Conservation (phyloP, 2,329 filamentous ascomycete genomes). For the Magnaporthiopsis poae region DNA sequence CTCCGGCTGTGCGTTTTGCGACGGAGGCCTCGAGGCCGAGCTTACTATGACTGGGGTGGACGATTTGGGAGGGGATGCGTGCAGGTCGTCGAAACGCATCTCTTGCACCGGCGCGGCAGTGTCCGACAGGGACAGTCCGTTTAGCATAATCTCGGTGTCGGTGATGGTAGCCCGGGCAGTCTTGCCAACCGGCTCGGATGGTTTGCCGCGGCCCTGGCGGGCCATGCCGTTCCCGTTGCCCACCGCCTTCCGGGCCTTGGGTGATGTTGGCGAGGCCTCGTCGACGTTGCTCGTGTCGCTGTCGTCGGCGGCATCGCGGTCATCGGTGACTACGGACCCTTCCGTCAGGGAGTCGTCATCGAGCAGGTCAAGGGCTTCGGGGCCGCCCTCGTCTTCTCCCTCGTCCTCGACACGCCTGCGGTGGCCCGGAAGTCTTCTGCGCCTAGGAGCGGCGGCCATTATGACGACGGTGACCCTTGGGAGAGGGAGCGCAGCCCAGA, state of each 20-base stretch:
- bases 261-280: slow-evolving; percentile 42
- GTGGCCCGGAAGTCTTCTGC: slow-evolving; percentile 57
- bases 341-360: slow-evolving; percentile 60
- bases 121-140: slow-evolving; percentile 39
- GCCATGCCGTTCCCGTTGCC: slow-evolving; percentile 34
- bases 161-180: slow-evolving; percentile 30
- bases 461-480: slow-evolving; percentile 2
- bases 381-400: slow-evolving; percentile 56
- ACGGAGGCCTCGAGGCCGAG: slow-evolving; percentile 29
- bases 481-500: slow-evolving; percentile 3
- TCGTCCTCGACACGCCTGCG: slow-evolving; percentile 62
- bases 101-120: slow-evolving; percentile 31
- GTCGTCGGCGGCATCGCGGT: slow-evolving; percentile 48
- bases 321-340: slow-evolving; percentile 52
- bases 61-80: slow-evolving; percentile 20
- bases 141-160: slow-evolving; percentile 52
- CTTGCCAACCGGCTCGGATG: slow-evolving; percentile 18
- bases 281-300: slow-evolving; percentile 57
- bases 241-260: slow-evolving; percentile 29
- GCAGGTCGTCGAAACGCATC: slow-evolving; percentile 35
- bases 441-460: slow-evolving; percentile 34
- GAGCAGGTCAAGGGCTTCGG: slow-evolving; percentile 40
- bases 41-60: slow-evolving; percentile 45
- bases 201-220: slow-evolving; percentile 21
- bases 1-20: slow-evolving; percentile 38